Evolutionary conservation across 139 green algal species (phyloP).

Genomic region (Trebouxia sp.): DNA sequence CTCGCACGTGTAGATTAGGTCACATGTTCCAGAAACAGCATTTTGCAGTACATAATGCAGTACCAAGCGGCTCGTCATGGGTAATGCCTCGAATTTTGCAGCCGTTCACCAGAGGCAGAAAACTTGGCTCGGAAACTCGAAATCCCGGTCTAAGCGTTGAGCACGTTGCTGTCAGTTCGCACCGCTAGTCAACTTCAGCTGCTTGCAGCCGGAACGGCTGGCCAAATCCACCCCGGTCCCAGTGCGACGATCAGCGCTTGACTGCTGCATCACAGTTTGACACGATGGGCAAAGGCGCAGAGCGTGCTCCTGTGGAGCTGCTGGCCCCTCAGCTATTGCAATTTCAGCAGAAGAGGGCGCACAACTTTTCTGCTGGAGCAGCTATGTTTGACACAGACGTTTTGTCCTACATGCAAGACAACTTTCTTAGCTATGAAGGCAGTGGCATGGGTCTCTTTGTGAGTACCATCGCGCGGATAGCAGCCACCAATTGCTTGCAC

Average conservation of each 20-base stretch:
- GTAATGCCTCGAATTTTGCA: too few relatives aligned
- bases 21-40: too few relatives aligned
- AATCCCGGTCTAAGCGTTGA: too few relatives aligned
- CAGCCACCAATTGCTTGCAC: not conserved
- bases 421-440: slow-evolving; percentile 33
- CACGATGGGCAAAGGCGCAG: slow-evolving; percentile 4
- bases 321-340: not conserved
- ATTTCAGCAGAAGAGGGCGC: not conserved
- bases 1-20: too few relatives aligned
- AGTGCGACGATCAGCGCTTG: not conserved
- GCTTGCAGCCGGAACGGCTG: too few relatives aligned
- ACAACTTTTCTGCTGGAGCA: slow-evolving; percentile 36
- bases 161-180: too few relatives aligned
- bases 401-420: slow-evolving; percentile 16
- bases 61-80: too few relatives aligned
- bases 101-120: too few relatives aligned
- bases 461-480: not conserved
- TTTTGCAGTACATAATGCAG: too few relatives aligned
- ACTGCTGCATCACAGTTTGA: not conserved
- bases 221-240: too few relatives aligned
- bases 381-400: slow-evolving; percentile 32
- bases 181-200: too few relatives aligned
- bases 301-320: slow-evolving; percentile 12
- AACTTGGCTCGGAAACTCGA: too few relatives aligned
- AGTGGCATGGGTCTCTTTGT: slow-evolving; percentile 34